A percentile compares a stretch with the other conserved stretches of the same genome.
Evolutionary conservation across 2,329 filamentous ascomycete genomes (phyloP).

Genomic region (Atkinsonella hypoxylon): DNA sequence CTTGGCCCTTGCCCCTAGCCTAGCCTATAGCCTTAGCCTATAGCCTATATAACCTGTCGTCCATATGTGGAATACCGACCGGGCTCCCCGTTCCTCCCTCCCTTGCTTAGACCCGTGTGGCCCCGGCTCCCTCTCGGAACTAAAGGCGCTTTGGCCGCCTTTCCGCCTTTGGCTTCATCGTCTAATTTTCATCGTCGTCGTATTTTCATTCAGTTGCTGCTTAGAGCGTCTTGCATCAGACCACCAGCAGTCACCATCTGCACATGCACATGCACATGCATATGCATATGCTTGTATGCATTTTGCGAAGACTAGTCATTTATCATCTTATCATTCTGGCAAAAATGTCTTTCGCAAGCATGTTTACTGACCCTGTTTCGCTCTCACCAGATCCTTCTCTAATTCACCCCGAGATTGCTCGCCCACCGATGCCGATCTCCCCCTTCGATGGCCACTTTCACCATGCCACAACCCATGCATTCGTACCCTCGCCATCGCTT

Average conservation of each 20-base stretch:
- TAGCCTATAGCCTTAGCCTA: neutral
- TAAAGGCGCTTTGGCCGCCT: neutral
- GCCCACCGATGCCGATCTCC: conserved; percentile 32
- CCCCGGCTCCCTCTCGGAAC: neutral
- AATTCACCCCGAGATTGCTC: conserved; percentile 42
- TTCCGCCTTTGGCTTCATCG: neutral
- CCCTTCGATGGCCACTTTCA: conserved; percentile 37
- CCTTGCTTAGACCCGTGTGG: neutral
- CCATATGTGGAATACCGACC: neutral
- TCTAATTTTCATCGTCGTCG: neutral
- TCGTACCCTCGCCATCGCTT: conserved; percentile 52
- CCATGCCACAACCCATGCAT: conserved; percentile 29
- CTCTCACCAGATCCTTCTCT: conserved; percentile 38
- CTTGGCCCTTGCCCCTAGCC: no score
- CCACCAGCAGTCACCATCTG: neutral
- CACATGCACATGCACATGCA: neutral
- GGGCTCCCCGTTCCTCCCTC: neutral
- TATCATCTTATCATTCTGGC: no score
- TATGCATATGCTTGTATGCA: no score
- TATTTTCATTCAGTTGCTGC: neutral
- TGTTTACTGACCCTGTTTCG: conserved; percentile 23
- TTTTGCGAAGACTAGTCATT: neutral
- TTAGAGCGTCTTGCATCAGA: neutral
- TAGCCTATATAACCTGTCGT: neutral
- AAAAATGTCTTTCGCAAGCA: neutral